Evolutionary conservation across 129 eudicot species (phyloP).

Genomic region (Pittosporum tobira): DNA sequence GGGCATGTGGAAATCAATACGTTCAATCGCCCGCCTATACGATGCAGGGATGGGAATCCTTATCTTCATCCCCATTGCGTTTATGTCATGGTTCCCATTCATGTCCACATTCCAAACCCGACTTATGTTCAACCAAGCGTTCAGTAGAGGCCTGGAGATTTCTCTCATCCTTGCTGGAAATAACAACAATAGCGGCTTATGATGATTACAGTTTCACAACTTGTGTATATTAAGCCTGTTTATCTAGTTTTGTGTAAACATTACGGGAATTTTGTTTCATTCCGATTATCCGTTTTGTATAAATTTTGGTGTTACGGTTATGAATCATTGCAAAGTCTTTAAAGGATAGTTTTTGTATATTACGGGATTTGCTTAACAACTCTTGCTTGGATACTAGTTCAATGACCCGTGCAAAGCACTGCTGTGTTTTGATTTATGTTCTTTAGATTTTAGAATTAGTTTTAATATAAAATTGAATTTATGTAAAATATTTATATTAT

Average conservation of each 20-base stretch:
- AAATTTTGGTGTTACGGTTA: too few species aligned
- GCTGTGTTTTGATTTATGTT: too few species aligned
- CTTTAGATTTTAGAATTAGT: too few species aligned
- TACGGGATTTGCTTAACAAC: too few species aligned
- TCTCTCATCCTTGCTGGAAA: constrained; percentile 95
- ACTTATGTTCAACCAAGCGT: constrained; percentile 94
- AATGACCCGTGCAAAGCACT: too few species aligned
- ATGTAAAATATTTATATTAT: too few species aligned
- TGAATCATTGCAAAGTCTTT: too few species aligned
- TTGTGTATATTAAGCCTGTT: neutral
- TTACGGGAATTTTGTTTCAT: neutral
- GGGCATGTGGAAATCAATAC: constrained; percentile 83
- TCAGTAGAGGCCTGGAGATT: constrained; percentile 88
- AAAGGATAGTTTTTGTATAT: too few species aligned
- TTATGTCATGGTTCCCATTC: constrained; percentile 92
- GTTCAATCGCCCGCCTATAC: constrained; percentile 74
- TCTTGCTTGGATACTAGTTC: too few species aligned
- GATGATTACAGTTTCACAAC: constrained; percentile 6
- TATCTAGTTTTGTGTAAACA: neutral
- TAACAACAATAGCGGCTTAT: constrained; percentile 64
- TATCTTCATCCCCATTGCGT: constrained; percentile 76
- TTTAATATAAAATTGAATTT: too few species aligned
- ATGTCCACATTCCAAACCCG: constrained; percentile 93
- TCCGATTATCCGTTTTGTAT: too few species aligned
- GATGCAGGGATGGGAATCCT: constrained; percentile 98